These are phyloP conservation scores for Debaryomyces coudertii DNA, from an alignment of 1,139 yeast species.

Conservation along the genomic window DNA sequence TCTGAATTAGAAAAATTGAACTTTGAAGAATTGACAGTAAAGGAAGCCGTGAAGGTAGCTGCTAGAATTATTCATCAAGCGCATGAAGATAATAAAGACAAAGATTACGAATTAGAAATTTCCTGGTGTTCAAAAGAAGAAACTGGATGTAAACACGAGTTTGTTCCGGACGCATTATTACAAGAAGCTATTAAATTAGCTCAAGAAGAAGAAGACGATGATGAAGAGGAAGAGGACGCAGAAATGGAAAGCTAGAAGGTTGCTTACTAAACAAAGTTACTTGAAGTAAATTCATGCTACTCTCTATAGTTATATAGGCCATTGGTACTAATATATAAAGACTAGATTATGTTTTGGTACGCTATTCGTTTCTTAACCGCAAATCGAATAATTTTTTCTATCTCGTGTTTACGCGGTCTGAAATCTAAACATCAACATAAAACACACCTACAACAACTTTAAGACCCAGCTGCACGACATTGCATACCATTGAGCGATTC, in stretches of 20 bases:
- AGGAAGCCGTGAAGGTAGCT: constrained; percentile 89
- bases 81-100: constrained; percentile 97
- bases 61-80: constrained; percentile 92
- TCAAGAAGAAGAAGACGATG: constrained; percentile 79
- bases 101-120: constrained; percentile 93
- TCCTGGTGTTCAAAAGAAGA: constrained; percentile 78
- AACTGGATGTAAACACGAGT: constrained; percentile 80
- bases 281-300: neutral
- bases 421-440: constrained; percentile 4
- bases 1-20: constrained; percentile 93
- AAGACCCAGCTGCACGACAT: neutral
- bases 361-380: neutral
- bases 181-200: constrained; percentile 85
- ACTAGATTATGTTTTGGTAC: neutral
- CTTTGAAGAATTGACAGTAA: constrained; percentile 65
- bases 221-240: constrained; percentile 47
- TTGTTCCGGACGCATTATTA: constrained; percentile 75
- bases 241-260: constrained; percentile 18
- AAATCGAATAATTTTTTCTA: neutral
- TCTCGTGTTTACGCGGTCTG: constrained; percentile 7
- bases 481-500: neutral
- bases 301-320: constrained; percentile 4
- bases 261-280: neutral
- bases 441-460: neutral
- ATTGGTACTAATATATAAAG: constrained; percentile 6